phyloP scores from a whole-genome alignment of 768 basidiomycete species.

The Rhodocollybia butyracea region DNA sequence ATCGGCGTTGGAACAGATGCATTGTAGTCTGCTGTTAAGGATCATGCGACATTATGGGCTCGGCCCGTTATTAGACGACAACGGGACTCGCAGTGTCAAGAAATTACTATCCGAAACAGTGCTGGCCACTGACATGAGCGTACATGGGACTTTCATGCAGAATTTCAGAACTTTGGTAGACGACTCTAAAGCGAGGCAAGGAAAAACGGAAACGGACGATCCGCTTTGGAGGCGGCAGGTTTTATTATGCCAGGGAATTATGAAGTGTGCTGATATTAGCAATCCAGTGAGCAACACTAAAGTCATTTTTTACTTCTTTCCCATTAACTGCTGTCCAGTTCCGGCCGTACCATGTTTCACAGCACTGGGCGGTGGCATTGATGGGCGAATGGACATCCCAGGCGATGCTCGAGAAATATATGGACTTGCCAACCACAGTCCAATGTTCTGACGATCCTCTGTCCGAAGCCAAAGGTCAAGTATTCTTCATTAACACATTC shows the following conservation, averaged over 20 bases:
- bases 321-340: slow-evolving; percentile 45
- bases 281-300: slow-evolving; percentile 74
- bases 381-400: slow-evolving; percentile 91
- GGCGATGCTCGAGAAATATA: slow-evolving; percentile 77
- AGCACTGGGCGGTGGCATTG: slow-evolving; percentile 89
- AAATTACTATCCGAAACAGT: slow-evolving; percentile 79
- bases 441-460: slow-evolving; percentile 37
- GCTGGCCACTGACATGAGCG: slow-evolving; percentile 92
- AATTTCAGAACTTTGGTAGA: slow-evolving; percentile 51
- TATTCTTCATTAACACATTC: slow-evolving; percentile 84
- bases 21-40: slow-evolving; percentile 75
- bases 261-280: slow-evolving; percentile 98
- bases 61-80: slow-evolving; percentile 58
- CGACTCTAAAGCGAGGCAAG: slow-evolving; percentile 11
- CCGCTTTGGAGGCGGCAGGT: slow-evolving; percentile 51
- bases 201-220: slow-evolving; percentile 13
- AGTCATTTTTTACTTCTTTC: neutral
- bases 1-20: slow-evolving; percentile 91
- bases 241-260: slow-evolving; percentile 82
- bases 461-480: slow-evolving; percentile 71
- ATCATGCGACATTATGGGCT: slow-evolving; percentile 82
- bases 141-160: slow-evolving; percentile 82
- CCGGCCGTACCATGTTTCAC: slow-evolving; percentile 88
- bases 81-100: slow-evolving; percentile 42
- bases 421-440: slow-evolving; percentile 68